A percentile compares a stretch with the other conserved stretches of the same genome.
Evolutionary conservation across 1,139 yeast species (phyloP).

Genomic region (Debaryomyces psychrophilus): DNA sequence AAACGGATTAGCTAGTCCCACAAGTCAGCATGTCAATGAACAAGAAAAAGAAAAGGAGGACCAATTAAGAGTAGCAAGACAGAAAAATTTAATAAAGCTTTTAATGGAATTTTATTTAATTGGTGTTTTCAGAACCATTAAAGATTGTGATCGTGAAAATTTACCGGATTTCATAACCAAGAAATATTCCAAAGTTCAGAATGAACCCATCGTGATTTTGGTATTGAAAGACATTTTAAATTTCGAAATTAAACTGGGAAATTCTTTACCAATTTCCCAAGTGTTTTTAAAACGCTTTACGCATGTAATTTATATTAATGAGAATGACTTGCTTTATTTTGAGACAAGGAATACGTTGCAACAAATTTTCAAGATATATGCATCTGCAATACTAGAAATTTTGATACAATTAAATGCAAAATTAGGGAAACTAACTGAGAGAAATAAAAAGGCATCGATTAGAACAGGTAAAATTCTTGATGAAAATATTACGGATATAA

Average conservation of each 20-base stretch:
- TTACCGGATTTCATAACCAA: conserved; percentile 28
- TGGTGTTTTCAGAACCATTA: conserved; percentile 55
- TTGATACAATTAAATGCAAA: conserved; percentile 38
- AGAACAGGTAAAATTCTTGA: conserved; percentile 68
- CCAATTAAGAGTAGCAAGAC: conserved; percentile 41
- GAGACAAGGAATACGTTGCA: conserved; percentile 20
- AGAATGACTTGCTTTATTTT: conserved; percentile 16
- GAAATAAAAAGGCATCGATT: conserved; percentile 58
- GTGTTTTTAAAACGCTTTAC: conserved; percentile 57
- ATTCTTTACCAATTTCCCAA: conserved; percentile 49
- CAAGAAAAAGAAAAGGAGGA: conserved; percentile 48
- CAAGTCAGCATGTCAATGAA: conserved; percentile 24
- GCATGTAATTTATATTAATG: conserved; percentile 19
- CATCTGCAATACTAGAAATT: conserved; percentile 45
- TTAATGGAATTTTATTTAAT: conserved; percentile 64
- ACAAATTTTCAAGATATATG: conserved; percentile 50
- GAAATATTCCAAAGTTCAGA: conserved; percentile 21
- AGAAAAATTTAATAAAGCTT: conserved; percentile 55
- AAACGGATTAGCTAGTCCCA: conserved; percentile 46
- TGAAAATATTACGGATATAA: conserved; percentile 49
- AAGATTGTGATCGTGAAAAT: conserved; percentile 34
- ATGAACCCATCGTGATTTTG: conserved; percentile 47
- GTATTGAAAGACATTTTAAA: conserved; percentile 59
- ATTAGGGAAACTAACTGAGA: conserved; percentile 37
- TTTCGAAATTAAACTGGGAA: conserved; percentile 52